Base-by-base conservation (phyloP, 345 rosid genomes). In the Orychophragmus violaceus region DNA sequence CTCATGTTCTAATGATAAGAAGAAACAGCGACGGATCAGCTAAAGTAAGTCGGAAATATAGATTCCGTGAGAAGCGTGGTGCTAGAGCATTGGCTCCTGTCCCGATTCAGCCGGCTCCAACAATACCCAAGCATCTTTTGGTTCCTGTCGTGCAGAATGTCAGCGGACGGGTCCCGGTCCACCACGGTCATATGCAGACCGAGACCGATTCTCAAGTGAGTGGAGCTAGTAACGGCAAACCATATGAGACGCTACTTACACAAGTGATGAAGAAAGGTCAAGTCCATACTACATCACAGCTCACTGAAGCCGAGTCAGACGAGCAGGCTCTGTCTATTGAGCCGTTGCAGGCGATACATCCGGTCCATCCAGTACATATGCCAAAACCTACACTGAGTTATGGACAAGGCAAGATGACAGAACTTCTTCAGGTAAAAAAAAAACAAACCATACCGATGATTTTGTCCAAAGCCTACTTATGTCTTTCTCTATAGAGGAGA, bases 381-480 rank as follows among this genome's bases (percentile, higher is more conserved):
- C 64, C 85, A 5, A 83, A 70, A 63, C 84, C 87, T n/a, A 18
- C 78, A 62, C 85, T 81, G 45, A 81, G 78, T 61, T 83, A 76
- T 27, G 83, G 84, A 75, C 68, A 79, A 61, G 96, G 91, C 30
- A 88, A 83, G 71, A 85, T 90, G 96, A 88, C 95, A 5, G 87
- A 90, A 74, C 88, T 90, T 23, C 78, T 94, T 76, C 91, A 86
- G 97, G 99, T 94, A 79, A 41, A 30, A 19, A 5, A n/a, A n/a
- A n/a, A n/a, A n/a, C 6, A 16, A 54, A 62, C 55, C 44, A 24
- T 8, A 74, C 53, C 3, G 0, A 53, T 44, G 33, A 42, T 22
- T 23, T 5, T n/a, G n/a, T n/a, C n/a, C 30, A 8, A 4, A 59
- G 3, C 10, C 24, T 68, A 28, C 41, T 51, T 45, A 35, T 9